Base-by-base conservation (phyloP, 2,329 filamentous ascomycete species). In the Pseudocercospora fuligena region DNA sequence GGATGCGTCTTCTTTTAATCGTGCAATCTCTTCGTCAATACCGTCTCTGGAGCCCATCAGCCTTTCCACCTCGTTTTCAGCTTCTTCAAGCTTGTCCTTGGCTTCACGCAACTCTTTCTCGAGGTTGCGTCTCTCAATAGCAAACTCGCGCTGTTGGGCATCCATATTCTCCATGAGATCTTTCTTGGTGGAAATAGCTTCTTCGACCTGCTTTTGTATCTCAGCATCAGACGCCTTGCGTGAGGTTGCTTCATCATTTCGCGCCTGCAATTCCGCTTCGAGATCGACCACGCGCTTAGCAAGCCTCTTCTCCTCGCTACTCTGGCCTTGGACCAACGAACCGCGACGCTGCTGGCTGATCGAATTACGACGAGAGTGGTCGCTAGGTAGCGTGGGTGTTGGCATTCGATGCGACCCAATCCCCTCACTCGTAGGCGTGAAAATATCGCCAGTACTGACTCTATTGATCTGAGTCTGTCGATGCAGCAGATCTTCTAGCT, bases 151-250 rank as follows among this genome's bases (percentile, higher is more conserved):
- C 79, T 97, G 93, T 70, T 96, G 87, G 12, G 94, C 90, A 76
- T 98, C 93, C 82, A 99, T 92, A 75, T 99, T 99, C 70, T 92
- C 90, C 80, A 99, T 89, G 9, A 99, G 87, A 78, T 98, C 95
- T 73, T 92, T 91, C 79, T 99, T 99, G 0, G 92, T 97, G 2
- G 92, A 94, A 73, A 95, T 92, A 5, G 88, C 92, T 78, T 98
- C 94, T 69, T 95, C 89, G 68, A 97, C 87, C 73, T 89, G 90
- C 74, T 83, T 87, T 81, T 86, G 89, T 75, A 87, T 87, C 73
- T 88, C 85, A 72, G 82, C 86, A 76, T 87, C 87, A 71, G 85
- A 86, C 60, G 83, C 87, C 57, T 77, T 76, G 47, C 76, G 74
- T 25, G 67, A 72, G 61, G 86, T 84, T 2, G 91, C 85, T 68